phyloP scores from a whole-genome alignment of 2,329 filamentous ascomycete genomes.

The Amesomyces nigricolor region DNA sequence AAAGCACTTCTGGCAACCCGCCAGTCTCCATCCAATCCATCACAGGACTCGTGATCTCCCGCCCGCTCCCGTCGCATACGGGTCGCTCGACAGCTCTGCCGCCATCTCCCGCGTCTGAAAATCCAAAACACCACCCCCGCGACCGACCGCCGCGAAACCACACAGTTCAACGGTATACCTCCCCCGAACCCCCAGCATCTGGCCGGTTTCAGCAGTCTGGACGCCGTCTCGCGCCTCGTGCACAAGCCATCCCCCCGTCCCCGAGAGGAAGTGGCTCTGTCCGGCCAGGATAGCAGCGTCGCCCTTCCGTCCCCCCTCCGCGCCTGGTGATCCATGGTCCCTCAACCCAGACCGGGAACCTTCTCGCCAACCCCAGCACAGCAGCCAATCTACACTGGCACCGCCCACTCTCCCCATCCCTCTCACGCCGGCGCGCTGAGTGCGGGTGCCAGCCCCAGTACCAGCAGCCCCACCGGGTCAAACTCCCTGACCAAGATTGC shows the following conservation, averaged over 20 bases:
- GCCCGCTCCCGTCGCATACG: slow-evolving; percentile 8
- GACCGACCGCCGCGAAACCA: not conserved
- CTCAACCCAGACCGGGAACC: slow-evolving; percentile 57
- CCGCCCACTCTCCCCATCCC: slow-evolving; percentile 51
- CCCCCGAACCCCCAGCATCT: not conserved
- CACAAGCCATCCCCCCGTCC: not conserved
- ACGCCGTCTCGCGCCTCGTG: not conserved
- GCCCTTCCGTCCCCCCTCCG: slow-evolving; percentile 23
- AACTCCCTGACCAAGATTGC: slow-evolving; percentile 83
- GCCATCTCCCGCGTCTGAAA: not conserved
- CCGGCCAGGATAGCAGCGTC: slow-evolving; percentile 30
- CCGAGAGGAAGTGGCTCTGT: slow-evolving; percentile 28
- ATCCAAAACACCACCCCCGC: not conserved
- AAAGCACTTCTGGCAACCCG: slow-evolving; percentile 20
- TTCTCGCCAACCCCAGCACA: slow-evolving; percentile 55
- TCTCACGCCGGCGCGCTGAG: slow-evolving; percentile 52
- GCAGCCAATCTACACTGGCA: slow-evolving; percentile 52
- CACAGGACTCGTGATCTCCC: slow-evolving; percentile 13
- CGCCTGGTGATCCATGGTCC: slow-evolving; percentile 46
- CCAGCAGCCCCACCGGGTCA: slow-evolving; percentile 56
- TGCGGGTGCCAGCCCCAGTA: slow-evolving; percentile 57
- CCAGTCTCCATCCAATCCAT: slow-evolving; percentile 20
- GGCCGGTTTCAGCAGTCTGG: not conserved
- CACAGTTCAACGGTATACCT: not conserved
- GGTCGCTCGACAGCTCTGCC: slow-evolving; percentile 10